These are phyloP conservation scores for Macrolepiota fuliginosa DNA, from an alignment of 768 basidiomycete species.

Conservation along the genomic window DNA sequence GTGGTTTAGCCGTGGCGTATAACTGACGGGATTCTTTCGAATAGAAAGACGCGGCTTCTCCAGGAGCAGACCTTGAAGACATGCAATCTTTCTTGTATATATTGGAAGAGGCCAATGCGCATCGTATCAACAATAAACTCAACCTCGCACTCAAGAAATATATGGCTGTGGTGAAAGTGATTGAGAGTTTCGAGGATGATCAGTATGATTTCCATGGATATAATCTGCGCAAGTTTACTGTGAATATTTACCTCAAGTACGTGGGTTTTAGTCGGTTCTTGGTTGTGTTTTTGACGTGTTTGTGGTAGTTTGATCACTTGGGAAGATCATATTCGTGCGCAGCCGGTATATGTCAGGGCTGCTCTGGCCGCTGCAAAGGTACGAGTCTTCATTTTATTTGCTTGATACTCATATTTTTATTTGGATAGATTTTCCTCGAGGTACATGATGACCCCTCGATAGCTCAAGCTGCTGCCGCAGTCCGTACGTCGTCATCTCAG, in stretches of 20 bases:
- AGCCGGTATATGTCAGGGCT: conserved; percentile 73
- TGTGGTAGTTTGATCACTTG: conserved; percentile 66
- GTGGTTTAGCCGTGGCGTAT: no score
- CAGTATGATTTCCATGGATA: conserved; percentile 99
- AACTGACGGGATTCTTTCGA: no score
- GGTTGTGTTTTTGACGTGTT: background rate
- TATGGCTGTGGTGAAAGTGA: conserved; percentile 75
- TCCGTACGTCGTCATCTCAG: conserved; percentile 27
- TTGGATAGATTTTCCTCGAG: conserved; percentile 66
- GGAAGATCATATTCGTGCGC: conserved; percentile 77
- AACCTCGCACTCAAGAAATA: conserved; percentile 87
- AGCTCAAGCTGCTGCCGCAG: conserved; percentile 37
- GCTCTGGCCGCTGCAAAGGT: conserved; percentile 73
- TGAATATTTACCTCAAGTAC: conserved; percentile 84
- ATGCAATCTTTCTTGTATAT: conserved; percentile 95
- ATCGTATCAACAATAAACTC: conserved; percentile 59
- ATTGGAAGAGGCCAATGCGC: conserved; percentile 75
- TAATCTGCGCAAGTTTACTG: conserved; percentile 83
- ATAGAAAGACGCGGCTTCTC: conserved; percentile 81
- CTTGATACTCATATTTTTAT: conserved; percentile 3
- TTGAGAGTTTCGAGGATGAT: conserved; percentile 88
- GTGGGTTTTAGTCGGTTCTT: conserved; percentile 22
- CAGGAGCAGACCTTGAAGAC: conserved; percentile 83
- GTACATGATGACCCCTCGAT: conserved; percentile 72
- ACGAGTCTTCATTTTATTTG: conserved; percentile 5